phyloP scores from a whole-genome alignment of 352 stramenopile genomes.

The Phytophthora tentaculata region DNA sequence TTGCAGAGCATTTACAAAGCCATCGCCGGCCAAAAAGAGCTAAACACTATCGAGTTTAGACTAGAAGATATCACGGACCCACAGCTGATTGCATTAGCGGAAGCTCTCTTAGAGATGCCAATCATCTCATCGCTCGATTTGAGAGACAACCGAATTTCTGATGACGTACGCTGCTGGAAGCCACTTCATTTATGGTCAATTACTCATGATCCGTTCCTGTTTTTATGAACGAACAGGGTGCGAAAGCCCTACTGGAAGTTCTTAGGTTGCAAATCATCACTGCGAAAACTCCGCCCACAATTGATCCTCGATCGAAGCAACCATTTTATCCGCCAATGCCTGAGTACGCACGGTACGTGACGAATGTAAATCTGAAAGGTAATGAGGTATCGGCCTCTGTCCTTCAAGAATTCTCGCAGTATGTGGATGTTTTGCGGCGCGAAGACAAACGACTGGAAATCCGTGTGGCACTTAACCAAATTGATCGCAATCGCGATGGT shows the following conservation, averaged over 20 bases:
- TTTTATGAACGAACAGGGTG: constrained; percentile 52
- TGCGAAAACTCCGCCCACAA: constrained; percentile 63
- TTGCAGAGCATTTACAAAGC: constrained; percentile 85
- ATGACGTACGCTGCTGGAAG: constrained; percentile 55
- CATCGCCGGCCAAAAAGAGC: constrained; percentile 83
- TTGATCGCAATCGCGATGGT: constrained; percentile 64
- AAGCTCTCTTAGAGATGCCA: constrained; percentile 78
- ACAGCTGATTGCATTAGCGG: constrained; percentile 78
- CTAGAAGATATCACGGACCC: constrained; percentile 84
- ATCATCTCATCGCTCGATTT: constrained; percentile 81
- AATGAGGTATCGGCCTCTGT: constrained; percentile 74
- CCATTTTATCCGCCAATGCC: constrained; percentile 46
- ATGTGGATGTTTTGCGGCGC: constrained; percentile 71
- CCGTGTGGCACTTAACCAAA: constrained; percentile 67
- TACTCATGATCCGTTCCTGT: too few relatives aligned
- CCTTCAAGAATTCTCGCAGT: constrained; percentile 74
- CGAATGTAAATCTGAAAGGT: constrained; percentile 75
- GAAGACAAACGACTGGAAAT: constrained; percentile 87
- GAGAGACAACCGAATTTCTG: constrained; percentile 80
- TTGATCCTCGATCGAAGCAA: constrained; percentile 60
- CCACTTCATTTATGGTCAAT: not conserved
- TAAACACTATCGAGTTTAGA: constrained; percentile 75
- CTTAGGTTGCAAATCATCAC: constrained; percentile 79
- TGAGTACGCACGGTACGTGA: constrained; percentile 77
- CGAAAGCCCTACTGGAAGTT: constrained; percentile 73